These are phyloP conservation scores for Hypoxylon rickii DNA, from an alignment of 495 filamentous ascomycete species.

Conservation along the genomic window DNA sequence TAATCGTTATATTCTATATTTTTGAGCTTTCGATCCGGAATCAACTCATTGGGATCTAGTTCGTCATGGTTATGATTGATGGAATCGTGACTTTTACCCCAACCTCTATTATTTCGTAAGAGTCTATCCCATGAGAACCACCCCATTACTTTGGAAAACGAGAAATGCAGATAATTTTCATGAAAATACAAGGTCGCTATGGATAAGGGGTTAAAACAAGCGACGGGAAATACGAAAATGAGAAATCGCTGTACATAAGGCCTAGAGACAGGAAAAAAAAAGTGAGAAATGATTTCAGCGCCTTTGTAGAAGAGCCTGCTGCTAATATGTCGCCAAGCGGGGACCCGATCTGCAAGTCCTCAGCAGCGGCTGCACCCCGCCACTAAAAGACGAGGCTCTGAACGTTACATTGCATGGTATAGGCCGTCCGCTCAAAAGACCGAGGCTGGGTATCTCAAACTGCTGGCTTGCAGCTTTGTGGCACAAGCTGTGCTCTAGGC, in stretches of 20 bases:
- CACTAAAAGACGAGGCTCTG: conserved; percentile 23
- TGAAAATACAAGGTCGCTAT: background rate
- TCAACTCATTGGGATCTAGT: conserved; percentile 2
- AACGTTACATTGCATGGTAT: conserved; percentile 28
- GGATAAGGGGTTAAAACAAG: background rate
- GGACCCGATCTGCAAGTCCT: conserved; percentile 4
- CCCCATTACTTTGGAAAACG: conserved; percentile 3
- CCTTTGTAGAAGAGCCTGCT: conserved; percentile 17
- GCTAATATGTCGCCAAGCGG: conserved; percentile 19
- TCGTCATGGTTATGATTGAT: background rate
- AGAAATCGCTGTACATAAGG: background rate
- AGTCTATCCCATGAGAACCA: background rate
- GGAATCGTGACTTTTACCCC: background rate
- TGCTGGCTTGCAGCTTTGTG: too few species aligned
- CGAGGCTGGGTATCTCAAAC: conserved; percentile 27
- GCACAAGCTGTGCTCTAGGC: background rate
- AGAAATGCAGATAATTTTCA: background rate
- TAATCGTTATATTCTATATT: conserved; percentile 9
- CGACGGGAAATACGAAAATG: background rate
- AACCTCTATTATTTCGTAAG: background rate
- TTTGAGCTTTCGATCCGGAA: conserved; percentile 21
- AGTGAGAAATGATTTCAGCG: background rate
- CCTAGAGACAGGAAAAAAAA: background rate
- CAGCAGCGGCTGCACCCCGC: conserved; percentile 18
- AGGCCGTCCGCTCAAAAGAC: conserved; percentile 6